Conservation (phyloP, 306 rosid genomes). For the Trifolium subterraneum region DNA sequence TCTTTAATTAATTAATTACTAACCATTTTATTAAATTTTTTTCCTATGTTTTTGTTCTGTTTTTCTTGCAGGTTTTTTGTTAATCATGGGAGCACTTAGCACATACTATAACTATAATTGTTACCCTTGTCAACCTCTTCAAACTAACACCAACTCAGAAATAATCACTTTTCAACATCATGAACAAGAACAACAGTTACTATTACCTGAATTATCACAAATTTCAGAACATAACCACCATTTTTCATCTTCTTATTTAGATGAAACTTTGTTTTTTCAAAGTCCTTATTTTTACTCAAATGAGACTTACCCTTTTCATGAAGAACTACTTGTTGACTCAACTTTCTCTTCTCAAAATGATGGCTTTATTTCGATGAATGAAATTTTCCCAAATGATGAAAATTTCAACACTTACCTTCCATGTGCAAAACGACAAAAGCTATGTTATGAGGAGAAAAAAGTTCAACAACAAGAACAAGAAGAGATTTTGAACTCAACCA, state of each 20-base stretch:
- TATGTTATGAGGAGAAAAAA: background rate
- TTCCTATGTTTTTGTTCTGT: too few species aligned
- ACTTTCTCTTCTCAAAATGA: slow-evolving; percentile 23
- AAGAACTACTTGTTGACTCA: background rate
- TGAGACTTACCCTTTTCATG: background rate
- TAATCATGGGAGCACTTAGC: background rate
- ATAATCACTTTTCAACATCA: slow-evolving; percentile 12
- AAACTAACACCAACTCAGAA: background rate
- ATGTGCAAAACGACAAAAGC: slow-evolving; percentile 48
- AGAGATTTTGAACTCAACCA: background rate
- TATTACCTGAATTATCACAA: too few species aligned
- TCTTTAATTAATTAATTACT: background rate
- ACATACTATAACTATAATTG: background rate
- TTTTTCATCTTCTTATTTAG: background rate
- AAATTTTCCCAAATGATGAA: slow-evolving; percentile 1
- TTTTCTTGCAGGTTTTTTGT: background rate
- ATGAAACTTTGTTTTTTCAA: slow-evolving; percentile 35
- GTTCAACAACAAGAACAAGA: slow-evolving; percentile 1
- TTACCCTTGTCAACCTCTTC: background rate
- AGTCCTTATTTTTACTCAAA: slow-evolving; percentile 20
- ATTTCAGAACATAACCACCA: background rate
- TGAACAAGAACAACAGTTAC: background rate
- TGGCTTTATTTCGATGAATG: slow-evolving; percentile 12
- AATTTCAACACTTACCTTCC: background rate
- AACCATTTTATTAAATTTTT: background rate